Conservation (phyloP, 768 basidiomycete genomes). For the Trametes villosa region DNA sequence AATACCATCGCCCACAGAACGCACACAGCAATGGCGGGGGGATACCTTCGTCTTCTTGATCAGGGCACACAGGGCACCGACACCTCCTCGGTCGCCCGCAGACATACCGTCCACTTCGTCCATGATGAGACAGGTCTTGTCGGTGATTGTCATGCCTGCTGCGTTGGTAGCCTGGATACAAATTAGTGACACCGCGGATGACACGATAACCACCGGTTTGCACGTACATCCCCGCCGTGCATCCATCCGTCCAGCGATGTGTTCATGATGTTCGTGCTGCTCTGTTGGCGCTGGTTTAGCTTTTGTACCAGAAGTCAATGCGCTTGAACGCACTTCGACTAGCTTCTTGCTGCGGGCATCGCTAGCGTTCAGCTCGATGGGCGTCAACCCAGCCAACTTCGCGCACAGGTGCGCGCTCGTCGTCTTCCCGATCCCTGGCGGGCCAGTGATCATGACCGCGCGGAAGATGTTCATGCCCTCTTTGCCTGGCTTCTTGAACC, state of each 20-base stretch:
- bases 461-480: constrained; percentile 84
- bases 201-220: background rate
- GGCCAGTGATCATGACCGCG: constrained; percentile 88
- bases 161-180: constrained; percentile 57
- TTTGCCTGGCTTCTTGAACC: constrained; percentile 95
- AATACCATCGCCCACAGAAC: background rate
- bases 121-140: constrained; percentile 92
- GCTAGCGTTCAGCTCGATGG: constrained; percentile 96
- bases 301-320: too few species aligned
- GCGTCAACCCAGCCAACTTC: constrained; percentile 86
- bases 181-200: background rate
- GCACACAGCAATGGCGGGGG: background rate
- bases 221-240: constrained; percentile 53
- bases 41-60: constrained; percentile 90
- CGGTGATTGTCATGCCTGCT: constrained; percentile 73
- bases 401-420: constrained; percentile 94
- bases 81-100: constrained; percentile 94
- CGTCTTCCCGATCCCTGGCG: constrained; percentile 98
- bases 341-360: constrained; percentile 96
- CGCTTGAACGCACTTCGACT: constrained; percentile 65
- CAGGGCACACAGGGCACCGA: constrained; percentile 88
- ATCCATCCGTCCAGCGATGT: constrained; percentile 88
- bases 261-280: constrained; percentile 88
- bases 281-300: constrained; percentile 47
- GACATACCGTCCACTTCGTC: constrained; percentile 99